phyloP scores from a whole-genome alignment of 106 monocot species.

The Amphibolis antarctica region DNA sequence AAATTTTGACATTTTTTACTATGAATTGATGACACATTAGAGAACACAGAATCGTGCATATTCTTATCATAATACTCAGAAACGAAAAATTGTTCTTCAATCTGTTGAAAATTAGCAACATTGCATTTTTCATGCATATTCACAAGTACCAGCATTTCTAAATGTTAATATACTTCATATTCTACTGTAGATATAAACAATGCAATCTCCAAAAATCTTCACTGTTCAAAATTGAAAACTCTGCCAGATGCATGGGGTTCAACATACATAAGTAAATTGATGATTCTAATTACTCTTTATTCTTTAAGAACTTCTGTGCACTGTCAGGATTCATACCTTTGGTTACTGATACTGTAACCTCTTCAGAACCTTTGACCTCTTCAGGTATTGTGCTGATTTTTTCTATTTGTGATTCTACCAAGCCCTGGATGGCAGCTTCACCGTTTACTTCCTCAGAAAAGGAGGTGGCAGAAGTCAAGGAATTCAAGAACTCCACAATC shows the following conservation, averaged over 20 bases:
- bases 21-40: too few species aligned
- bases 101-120: too few species aligned
- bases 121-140: too few species aligned
- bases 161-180: too few species aligned
- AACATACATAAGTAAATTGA: not conserved
- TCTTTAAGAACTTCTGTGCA: not conserved
- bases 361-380: conserved; percentile 11
- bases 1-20: too few species aligned
- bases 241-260: too few species aligned
- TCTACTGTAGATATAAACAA: not conserved
- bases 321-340: conserved; percentile 16
- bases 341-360: conserved; percentile 14
- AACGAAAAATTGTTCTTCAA: too few species aligned
- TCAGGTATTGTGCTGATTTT: conserved; percentile 35
- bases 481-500: conserved; percentile 26
- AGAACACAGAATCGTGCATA: too few species aligned
- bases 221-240: too few species aligned
- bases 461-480: conserved; percentile 14
- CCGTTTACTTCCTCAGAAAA: conserved; percentile 15
- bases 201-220: not conserved
- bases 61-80: too few species aligned
- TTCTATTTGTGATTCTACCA: conserved; percentile 43
- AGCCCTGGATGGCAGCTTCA: conserved; percentile 23
- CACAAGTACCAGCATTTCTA: too few species aligned
- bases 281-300: not conserved